Conservation (phyloP, 148 eudicot species). For the Bassia scoparia region DNA sequence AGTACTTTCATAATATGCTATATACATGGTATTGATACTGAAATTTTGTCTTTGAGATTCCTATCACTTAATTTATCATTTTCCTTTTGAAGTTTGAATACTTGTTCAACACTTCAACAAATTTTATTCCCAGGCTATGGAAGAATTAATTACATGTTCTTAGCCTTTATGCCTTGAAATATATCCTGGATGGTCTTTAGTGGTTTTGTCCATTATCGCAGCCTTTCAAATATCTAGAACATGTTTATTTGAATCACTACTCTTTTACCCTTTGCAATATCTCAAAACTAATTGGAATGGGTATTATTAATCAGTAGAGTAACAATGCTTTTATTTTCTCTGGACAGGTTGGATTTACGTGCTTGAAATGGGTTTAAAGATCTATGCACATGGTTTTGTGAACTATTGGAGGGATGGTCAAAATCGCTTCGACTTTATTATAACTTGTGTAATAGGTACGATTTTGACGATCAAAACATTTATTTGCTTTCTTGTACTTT, state of each 20-base stretch:
- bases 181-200: neutral
- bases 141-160: neutral
- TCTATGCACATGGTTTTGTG: slow-evolving; percentile 75
- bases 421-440: slow-evolving; percentile 84
- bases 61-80: neutral
- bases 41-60: neutral
- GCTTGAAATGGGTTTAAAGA: slow-evolving; percentile 78
- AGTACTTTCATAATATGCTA: neutral
- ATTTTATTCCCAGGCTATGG: neutral
- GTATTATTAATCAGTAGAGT: neutral
- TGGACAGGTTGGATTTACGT: slow-evolving; percentile 89
- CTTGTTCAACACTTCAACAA: too few relatives aligned
- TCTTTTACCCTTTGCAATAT: neutral
- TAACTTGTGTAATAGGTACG: slow-evolving; percentile 93
- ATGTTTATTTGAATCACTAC: neutral
- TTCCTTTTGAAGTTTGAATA: too few relatives aligned
- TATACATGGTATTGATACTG: neutral
- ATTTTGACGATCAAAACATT: neutral
- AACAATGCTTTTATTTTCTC: slow-evolving; percentile 5
- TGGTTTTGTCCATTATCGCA: neutral
- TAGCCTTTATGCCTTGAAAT: neutral
- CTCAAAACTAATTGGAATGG: neutral
- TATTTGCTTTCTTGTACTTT: neutral
- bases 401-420: slow-evolving; percentile 97
- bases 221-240: neutral